Evolutionary conservation across 1,284 basidiomycete species (phyloP).

Genomic region (Polyporus tsugae): DNA sequence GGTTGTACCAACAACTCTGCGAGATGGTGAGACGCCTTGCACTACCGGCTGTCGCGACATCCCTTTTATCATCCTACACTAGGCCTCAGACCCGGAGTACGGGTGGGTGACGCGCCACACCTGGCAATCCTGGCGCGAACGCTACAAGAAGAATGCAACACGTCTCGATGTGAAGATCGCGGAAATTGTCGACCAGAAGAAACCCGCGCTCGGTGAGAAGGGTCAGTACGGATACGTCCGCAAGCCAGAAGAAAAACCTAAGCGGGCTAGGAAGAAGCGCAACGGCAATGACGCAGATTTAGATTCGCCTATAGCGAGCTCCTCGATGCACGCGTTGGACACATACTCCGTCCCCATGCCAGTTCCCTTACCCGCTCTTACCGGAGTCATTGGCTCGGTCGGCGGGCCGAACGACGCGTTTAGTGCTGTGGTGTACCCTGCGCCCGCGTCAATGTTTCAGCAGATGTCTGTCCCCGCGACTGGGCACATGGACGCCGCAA

Average conservation of each 20-base stretch:
- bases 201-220: conserved; percentile 70
- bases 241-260: conserved; percentile 69
- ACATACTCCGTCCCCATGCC: conserved; percentile 34
- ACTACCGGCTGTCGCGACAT: background rate
- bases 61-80: conserved; percentile 1
- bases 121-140: conserved; percentile 87
- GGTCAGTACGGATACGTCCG: conserved; percentile 83
- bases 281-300: conserved; percentile 30
- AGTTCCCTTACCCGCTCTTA: conserved; percentile 29
- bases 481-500: conserved; percentile 29
- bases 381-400: conserved; percentile 26
- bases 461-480: conserved; percentile 32
- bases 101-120: conserved; percentile 83
- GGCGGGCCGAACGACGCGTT: conserved; percentile 27
- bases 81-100: conserved; percentile 73
- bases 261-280: conserved; percentile 58
- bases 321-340: conserved; percentile 34
- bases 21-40: conserved; percentile 54
- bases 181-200: conserved; percentile 71
- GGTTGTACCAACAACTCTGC: conserved; percentile 73
- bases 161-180: conserved; percentile 71
- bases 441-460: conserved; percentile 30
- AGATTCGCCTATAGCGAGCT: conserved; percentile 30
- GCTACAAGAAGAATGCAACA: conserved; percentile 81
- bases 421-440: conserved; percentile 30